Conservation (phyloP, 2,329 filamentous ascomycete genomes). For the Diplodia mutila region DNA sequence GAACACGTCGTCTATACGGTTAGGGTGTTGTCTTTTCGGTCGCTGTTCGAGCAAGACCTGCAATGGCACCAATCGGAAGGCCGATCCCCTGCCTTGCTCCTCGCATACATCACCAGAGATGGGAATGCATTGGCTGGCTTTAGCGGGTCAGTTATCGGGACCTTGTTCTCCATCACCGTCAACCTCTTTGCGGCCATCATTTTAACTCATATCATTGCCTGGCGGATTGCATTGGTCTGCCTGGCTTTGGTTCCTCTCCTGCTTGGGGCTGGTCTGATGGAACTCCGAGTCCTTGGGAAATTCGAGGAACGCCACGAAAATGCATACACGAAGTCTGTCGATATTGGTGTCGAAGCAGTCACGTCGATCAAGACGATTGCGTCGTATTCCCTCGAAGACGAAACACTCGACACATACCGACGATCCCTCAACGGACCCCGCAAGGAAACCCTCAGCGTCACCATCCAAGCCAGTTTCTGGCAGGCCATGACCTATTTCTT, state of each 20-base stretch:
- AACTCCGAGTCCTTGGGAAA: constrained; percentile 63
- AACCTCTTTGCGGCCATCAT: constrained; percentile 71
- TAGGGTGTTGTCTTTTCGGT: constrained; percentile 66
- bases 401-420: constrained; percentile 51
- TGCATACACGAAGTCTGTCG: constrained; percentile 56
- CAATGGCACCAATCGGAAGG: constrained; percentile 72
- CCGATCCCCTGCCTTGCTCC: constrained; percentile 63
- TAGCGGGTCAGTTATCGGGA: constrained; percentile 72
- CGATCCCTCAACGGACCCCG: constrained; percentile 52
- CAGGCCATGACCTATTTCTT: constrained; percentile 65
- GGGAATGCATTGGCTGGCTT: constrained; percentile 68
- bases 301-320: constrained; percentile 60
- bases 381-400: constrained; percentile 55
- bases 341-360: constrained; percentile 58
- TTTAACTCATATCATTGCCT: constrained; percentile 71
- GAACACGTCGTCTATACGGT: constrained; percentile 68
- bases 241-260: constrained; percentile 70
- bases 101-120: constrained; percentile 72
- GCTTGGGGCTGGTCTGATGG: constrained; percentile 70
- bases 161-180: constrained; percentile 67
- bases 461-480: constrained; percentile 60
- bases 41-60: constrained; percentile 67
- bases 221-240: constrained; percentile 76
- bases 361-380: constrained; percentile 58
- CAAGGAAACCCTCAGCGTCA: constrained; percentile 54